Percentiles rank a stretch among this genome's conserved stretches.
Conservation (phyloP, 2,329 filamentous ascomycete species). For the Alternaria metachromatica region DNA sequence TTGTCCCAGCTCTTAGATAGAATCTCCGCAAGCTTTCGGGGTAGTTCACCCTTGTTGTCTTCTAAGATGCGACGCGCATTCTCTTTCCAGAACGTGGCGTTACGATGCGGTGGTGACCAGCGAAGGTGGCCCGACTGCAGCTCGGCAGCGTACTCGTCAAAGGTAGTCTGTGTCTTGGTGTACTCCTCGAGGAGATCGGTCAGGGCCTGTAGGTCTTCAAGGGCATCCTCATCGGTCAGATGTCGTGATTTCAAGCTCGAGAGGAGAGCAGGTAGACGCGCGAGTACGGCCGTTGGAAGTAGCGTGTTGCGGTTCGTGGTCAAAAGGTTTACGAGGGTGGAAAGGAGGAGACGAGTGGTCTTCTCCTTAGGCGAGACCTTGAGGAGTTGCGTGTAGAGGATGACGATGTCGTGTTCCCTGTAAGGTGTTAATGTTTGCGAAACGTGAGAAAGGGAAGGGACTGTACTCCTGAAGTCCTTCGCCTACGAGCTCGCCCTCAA, state of each 20-base stretch:
- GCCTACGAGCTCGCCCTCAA: slow-evolving; percentile 75
- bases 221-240: slow-evolving; percentile 59
- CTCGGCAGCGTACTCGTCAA: slow-evolving; percentile 78
- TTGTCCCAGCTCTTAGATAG: slow-evolving; percentile 83
- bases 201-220: slow-evolving; percentile 57
- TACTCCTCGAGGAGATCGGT: slow-evolving; percentile 82
- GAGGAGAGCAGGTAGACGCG: slow-evolving; percentile 73
- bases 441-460: neutral
- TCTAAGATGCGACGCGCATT: slow-evolving; percentile 89
- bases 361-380: slow-evolving; percentile 97
- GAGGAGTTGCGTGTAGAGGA: slow-evolving; percentile 90
- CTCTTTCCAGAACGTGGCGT: slow-evolving; percentile 86
- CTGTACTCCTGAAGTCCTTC: slow-evolving; percentile 84
- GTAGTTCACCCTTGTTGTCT: slow-evolving; percentile 77
- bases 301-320: slow-evolving; percentile 71
- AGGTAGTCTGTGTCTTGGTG: slow-evolving; percentile 71
- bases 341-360: slow-evolving; percentile 88
- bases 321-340: slow-evolving; percentile 88
- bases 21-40: slow-evolving; percentile 84
- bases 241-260: slow-evolving; percentile 62
- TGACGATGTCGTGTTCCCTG: slow-evolving; percentile 90
- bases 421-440: slow-evolving; percentile 18
- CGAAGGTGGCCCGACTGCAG: slow-evolving; percentile 84
- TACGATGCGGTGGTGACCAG: slow-evolving; percentile 92
- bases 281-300: slow-evolving; percentile 85